A percentile compares a stretch with the other conserved stretches of the same genome.
Conservation (phyloP, 208 protist genomes). For the Leishmania martiniquensis region DNA sequence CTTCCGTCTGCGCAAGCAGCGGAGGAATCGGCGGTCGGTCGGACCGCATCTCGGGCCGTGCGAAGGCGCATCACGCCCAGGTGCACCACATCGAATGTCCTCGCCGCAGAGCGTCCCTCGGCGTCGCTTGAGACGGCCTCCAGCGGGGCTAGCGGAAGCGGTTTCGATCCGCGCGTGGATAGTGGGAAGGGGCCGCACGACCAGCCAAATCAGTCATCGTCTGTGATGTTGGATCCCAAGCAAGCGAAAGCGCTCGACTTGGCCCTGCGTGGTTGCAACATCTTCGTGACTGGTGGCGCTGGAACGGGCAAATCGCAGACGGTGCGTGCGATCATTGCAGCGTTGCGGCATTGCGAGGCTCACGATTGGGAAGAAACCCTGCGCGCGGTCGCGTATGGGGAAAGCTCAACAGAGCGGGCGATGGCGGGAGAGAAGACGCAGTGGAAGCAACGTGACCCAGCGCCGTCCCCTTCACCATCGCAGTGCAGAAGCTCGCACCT, state of each 20-base stretch:
- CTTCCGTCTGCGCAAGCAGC: not conserved
- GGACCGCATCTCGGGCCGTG: not conserved
- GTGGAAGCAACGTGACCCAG: not conserved
- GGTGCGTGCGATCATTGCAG: slow-evolving; percentile 75
- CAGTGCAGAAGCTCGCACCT: not conserved
- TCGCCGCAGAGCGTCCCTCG: not conserved
- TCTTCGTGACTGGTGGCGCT: slow-evolving; percentile 83
- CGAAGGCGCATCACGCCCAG: not conserved
- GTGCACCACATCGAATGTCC: not conserved
- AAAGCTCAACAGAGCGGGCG: not conserved
- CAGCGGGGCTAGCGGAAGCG: not conserved
- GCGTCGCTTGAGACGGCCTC: not conserved
- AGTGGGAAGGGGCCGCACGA: not conserved
- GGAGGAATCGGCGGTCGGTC: not conserved
- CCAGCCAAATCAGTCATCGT: not conserved
- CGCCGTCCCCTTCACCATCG: not conserved
- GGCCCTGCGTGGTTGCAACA: slow-evolving; percentile 10
- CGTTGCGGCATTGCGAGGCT: slow-evolving; percentile 26
- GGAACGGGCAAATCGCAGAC: slow-evolving; percentile 88
- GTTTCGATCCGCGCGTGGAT: not conserved
- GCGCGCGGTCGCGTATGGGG: not conserved
- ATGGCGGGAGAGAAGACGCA: not conserved
- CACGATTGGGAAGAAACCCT: not conserved
- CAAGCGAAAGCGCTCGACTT: slow-evolving; percentile 6
- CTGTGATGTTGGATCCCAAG: not conserved